These are phyloP conservation scores for Diaporthe vexans DNA, from an alignment of 2,329 filamentous ascomycete genomes.

Conservation along the genomic window DNA sequence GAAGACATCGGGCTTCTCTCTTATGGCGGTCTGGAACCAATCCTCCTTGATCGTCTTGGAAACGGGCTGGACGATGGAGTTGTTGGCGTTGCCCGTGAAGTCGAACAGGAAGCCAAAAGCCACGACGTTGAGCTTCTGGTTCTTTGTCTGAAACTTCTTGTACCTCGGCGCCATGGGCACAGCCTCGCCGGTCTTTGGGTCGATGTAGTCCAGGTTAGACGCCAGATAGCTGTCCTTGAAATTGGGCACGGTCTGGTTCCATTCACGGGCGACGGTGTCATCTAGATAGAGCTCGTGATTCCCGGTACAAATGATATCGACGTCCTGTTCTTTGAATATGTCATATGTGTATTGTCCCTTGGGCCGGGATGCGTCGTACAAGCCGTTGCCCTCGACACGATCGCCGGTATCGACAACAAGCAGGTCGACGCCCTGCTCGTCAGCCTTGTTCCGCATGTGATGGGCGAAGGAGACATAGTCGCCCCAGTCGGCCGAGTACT, in stretches of 20 bases:
- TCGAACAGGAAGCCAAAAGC: slow-evolving; percentile 97
- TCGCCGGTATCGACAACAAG: slow-evolving; percentile 97
- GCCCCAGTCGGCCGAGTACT: slow-evolving; percentile 97
- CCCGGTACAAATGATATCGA: slow-evolving; percentile 88
- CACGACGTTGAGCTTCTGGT: slow-evolving; percentile 85
- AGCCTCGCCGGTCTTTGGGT: slow-evolving; percentile 77
- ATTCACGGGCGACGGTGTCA: slow-evolving; percentile 83
- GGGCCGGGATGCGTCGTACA: slow-evolving; percentile 90
- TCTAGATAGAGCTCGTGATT: slow-evolving; percentile 96
- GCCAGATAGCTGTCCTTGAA: slow-evolving; percentile 87
- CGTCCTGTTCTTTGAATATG: slow-evolving; percentile 84
- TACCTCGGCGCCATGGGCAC: slow-evolving; percentile 86
- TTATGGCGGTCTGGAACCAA: slow-evolving; percentile 91
- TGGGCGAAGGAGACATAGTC: slow-evolving; percentile 95
- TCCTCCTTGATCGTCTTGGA: slow-evolving; percentile 83
- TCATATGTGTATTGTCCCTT: slow-evolving; percentile 92
- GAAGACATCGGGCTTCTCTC: slow-evolving; percentile 89
- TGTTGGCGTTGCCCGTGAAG: slow-evolving; percentile 91
- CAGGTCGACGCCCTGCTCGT: slow-evolving; percentile 84
- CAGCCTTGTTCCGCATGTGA: slow-evolving; percentile 84
- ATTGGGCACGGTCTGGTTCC: slow-evolving; percentile 83
- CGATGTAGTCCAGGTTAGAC: slow-evolving; percentile 91
- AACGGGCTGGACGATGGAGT: slow-evolving; percentile 86
- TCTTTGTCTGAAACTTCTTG: slow-evolving; percentile 92
- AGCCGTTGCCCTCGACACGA: slow-evolving; percentile 90